Evolutionary conservation across 768 basidiomycete species (phyloP), one percentile per base, ranked within the genome.

Genomic region (Suillus brevipes): DNA sequence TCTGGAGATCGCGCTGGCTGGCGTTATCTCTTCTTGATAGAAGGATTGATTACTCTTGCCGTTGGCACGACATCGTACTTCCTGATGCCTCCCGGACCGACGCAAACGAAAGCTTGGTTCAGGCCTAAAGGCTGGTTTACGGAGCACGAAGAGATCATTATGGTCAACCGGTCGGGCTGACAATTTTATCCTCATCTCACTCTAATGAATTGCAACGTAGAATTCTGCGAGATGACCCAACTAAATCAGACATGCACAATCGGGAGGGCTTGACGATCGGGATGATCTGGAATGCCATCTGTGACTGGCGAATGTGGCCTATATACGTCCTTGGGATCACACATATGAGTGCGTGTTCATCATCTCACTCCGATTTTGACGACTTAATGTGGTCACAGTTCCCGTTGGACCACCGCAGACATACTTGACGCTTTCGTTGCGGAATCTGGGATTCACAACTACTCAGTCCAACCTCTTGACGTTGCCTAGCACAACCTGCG

Each of bases 201-300:
- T 25, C 25, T 36, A 40, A 18, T 61, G 20, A 60, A 57, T 20
- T 61, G 45, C 16, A 31, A 31, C 31, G 38, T 14, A 68, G 86
- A 2, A 78, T 89, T 14, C 75, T 88, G 13, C 78, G 87, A 8
- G 86, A 87, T 70, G 86, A 88, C 71, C 86, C 86, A 13, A 78
- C 82, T 9, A 87, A 86, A 75, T 83, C 80, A 43, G 84, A 85
- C 66, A 87, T 89, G 88, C 87, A 88, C 73, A 89, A 89, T 66
- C 84, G 88, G 31, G 82, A 89, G 74, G 85, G 83, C 0, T 70
- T 89, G 12, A 79, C 83, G 0, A 43, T 80, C 23, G 81, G 78
- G 67, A 77, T 83, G 6, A 71, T 88, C 6, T 87, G 84, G 82
- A 73, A 70, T 7, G 83, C 86, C 0, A 63, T 86, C 6, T 80